Evolutionary conservation across 352 stramenopile species (phyloP), one percentile per base, ranked within the genome.

Genomic region (Globisporangium uncinulatum): DNA sequence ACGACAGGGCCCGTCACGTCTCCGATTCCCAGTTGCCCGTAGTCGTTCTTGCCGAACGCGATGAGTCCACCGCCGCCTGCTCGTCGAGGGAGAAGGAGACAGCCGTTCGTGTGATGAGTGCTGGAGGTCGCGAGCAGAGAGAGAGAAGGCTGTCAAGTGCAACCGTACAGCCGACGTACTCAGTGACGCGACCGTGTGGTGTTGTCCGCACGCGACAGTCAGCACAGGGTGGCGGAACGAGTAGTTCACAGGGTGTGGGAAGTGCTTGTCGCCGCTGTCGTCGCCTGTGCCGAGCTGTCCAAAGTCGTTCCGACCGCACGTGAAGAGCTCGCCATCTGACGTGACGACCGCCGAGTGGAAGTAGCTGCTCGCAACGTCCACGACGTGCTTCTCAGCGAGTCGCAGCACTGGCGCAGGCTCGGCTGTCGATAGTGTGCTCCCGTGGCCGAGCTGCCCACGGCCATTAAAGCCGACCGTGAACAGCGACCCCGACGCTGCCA

Each of bases 391-490:
- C 53, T 58, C 67, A 13, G 41, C 29, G 15, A 92, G 56, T 36
- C 60, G 65, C 14, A 69, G 53, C 39, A 91, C 79, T 0, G 77
- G 62, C 32, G 71, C 76, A 14, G 76, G 71, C 14, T 90, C 71
- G 6, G 80, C 65, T 44, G 83, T 70, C 29, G 79, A 83, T 21
- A 73, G 71, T 4, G 84, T 92, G 7, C 63, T 86, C 19, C 90
- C 92, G 11, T 90, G 81, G 0, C 89, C 90, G 21, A 98, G 68
- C 64, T 98, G 92, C 0, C 92, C 92, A 39, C 87, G 74, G 59
- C 89, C 89, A 55, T 98, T 98, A 63, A 97, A 96, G 6, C 92
- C 92, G 56, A 96, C 95, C 10, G 83, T 96, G 60, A 90, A 96
- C 39, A 98, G 57, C 24, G 67, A 67, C 1, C 92, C 92, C 39